These are phyloP conservation scores for Chloropicon primus DNA, from an alignment of 139 green algal genomes.

Conservation along the genomic window DNA sequence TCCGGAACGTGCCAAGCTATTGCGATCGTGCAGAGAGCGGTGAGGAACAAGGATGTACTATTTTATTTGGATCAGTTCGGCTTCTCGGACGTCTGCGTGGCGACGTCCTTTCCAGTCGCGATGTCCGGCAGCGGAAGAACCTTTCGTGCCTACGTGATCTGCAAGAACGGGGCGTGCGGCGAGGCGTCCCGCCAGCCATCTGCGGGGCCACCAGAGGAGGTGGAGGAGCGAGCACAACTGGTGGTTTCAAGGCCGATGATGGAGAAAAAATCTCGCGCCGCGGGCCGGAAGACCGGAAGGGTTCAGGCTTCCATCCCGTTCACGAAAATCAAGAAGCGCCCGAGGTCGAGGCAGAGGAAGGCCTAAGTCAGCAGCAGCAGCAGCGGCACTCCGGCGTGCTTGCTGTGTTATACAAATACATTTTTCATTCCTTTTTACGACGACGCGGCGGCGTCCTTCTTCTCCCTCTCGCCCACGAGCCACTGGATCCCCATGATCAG, in stretches of 20 bases:
- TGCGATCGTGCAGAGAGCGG: background rate
- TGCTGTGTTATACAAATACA: too few relatives aligned
- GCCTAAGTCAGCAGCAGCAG: background rate
- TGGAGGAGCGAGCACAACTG: too few relatives aligned
- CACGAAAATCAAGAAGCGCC: background rate
- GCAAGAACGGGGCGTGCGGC: background rate
- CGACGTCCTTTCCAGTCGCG: background rate
- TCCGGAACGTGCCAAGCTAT: background rate
- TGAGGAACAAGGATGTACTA: background rate
- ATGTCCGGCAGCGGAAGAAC: background rate
- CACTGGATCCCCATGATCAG: constrained; percentile 61
- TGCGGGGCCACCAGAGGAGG: too few relatives aligned
- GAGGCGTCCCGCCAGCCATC: too few relatives aligned
- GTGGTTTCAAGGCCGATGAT: too few relatives aligned
- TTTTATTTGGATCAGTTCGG: background rate
- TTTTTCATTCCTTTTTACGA: too few relatives aligned
- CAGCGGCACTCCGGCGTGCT: too few relatives aligned
- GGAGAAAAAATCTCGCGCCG: too few relatives aligned
- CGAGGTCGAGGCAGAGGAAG: background rate
- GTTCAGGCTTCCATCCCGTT: background rate
- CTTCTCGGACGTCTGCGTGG: background rate
- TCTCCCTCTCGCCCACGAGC: constrained; percentile 9
- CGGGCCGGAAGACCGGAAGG: too few relatives aligned
- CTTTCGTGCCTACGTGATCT: background rate
- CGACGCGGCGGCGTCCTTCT: too few relatives aligned